Conservation (phyloP, 768 basidiomycete species). For the Sarcodon aspratus region DNA sequence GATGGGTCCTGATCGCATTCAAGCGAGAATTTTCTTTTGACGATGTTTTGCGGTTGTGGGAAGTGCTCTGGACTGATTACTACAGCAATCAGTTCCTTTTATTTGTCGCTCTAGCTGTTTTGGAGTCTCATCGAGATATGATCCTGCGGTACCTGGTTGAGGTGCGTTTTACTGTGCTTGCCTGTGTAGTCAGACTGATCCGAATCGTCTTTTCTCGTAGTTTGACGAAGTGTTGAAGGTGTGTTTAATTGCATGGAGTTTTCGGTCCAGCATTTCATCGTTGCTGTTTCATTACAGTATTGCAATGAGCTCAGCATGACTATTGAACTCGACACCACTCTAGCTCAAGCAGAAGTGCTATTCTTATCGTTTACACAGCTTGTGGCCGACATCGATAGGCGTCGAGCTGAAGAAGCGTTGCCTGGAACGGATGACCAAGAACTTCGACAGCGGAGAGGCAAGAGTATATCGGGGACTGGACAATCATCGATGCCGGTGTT, state of each 20-base stretch:
- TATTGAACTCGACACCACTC: conserved; percentile 91
- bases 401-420: conserved; percentile 44
- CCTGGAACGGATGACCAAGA: conserved; percentile 11
- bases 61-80: conserved; percentile 87
- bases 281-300: conserved; percentile 37
- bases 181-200: conserved; percentile 1
- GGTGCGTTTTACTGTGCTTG: conserved; percentile 30
- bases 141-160: conserved; percentile 92
- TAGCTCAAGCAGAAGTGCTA: conserved; percentile 94
- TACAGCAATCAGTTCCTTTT: conserved; percentile 84
- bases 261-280: neutral
- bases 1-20: conserved; percentile 88
- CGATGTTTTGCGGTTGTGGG: conserved; percentile 87
- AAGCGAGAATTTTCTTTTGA: conserved; percentile 95
- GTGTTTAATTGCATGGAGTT: conserved; percentile 3
- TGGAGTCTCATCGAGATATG: conserved; percentile 93
- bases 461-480: neutral
- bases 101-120: conserved; percentile 86
- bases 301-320: conserved; percentile 94
- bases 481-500: conserved; percentile 27
- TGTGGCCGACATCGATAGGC: conserved; percentile 81
- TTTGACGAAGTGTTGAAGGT: conserved; percentile 78
- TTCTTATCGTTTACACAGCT: conserved; percentile 87
- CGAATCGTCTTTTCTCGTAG: conserved; percentile 20
- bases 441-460: conserved; percentile 22